A percentile compares a stretch with the other conserved stretches of the same genome.
phyloP scores from a whole-genome alignment of 495 filamentous ascomycete species.

The Trichoderma reesei region DNA sequence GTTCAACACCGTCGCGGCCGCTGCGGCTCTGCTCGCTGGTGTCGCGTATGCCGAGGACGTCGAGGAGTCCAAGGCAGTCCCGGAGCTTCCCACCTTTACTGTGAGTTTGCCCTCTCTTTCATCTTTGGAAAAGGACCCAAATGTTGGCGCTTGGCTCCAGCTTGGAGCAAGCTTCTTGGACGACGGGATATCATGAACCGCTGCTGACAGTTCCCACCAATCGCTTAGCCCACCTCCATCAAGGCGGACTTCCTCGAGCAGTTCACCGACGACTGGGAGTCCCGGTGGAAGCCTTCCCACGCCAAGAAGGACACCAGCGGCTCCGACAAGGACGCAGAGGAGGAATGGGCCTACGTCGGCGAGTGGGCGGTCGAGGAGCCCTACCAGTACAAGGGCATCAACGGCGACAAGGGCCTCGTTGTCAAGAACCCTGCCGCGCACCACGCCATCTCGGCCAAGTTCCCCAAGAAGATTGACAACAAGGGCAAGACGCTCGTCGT shows the following conservation, averaged over 20 bases:
- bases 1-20: constrained; percentile 66
- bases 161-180: not conserved
- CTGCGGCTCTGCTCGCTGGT: constrained; percentile 59
- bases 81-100: constrained; percentile 74
- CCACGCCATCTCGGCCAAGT: constrained; percentile 99
- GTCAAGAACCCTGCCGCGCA: constrained; percentile 95
- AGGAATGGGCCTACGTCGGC: constrained; percentile 93
- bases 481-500: constrained; percentile 95
- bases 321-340: constrained; percentile 65
- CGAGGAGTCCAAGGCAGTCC: constrained; percentile 48
- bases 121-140: not conserved
- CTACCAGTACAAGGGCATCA: constrained; percentile 81
- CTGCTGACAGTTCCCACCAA: constrained; percentile 23
- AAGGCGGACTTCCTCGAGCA: constrained; percentile 97
- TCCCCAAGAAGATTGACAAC: constrained; percentile 91
- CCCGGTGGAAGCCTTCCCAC: constrained; percentile 83
- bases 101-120: constrained; percentile 43
- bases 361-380: constrained; percentile 97
- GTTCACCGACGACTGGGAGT: constrained; percentile 92
- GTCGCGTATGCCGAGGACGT: constrained; percentile 62
- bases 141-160: not conserved
- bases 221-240: constrained; percentile 62
- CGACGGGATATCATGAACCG: not conserved
- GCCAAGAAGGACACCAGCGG: constrained; percentile 80
- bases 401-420: constrained; percentile 92